Base-by-base conservation (phyloP, 169 alveolate genomes). In the Cryptosporidium muris region DNA sequence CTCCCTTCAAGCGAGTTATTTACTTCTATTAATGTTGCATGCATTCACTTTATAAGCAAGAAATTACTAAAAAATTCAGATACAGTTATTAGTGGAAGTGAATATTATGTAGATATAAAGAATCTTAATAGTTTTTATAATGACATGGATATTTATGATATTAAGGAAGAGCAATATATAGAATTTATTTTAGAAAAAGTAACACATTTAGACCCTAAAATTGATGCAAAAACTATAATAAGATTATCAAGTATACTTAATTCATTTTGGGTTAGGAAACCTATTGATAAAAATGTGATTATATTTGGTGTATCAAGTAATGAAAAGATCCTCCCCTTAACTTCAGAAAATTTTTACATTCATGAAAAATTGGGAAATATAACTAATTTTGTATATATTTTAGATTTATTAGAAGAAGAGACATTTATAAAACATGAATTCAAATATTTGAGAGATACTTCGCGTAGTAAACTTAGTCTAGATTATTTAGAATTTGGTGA, bases 31-130 rank as follows among this genome's bases (percentile, higher is more conserved):
- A 54, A 74, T 9, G 38, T 54, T n/a, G 68, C 62, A 45, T 25
- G 40, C 11, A 74, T 74, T 4, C 67, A 74, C 42, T 74, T 74
- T 60, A 48, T 74, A 74, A 58, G 4, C 54, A 48, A 7, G 49
- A 58, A 4, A 58, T 74, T 43, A 16, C 60, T 56, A 12, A 12
- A 14, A 45, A 74, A 25, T 36, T 74, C 3, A 58, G 51, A 74
- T 37, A 58, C 11, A 47, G 16, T 47, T 74, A n/a, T 42, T 47
- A 38, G 4, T 43, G 49, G 25, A 68, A 74, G 14, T 2, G n/a
- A 66, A 4, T 60, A 11, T 45, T 6, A 47, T 74, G 60, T 54
- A 74, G 25, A 25, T 25, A 25, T 25, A 25, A 25, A 58, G 34
- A 74, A 58, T 52, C 7, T 74, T 1, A 45, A 58, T 6, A 74